Base-by-base conservation (phyloP, 805 yeast genomes). In the Saitoella complicata region DNA sequence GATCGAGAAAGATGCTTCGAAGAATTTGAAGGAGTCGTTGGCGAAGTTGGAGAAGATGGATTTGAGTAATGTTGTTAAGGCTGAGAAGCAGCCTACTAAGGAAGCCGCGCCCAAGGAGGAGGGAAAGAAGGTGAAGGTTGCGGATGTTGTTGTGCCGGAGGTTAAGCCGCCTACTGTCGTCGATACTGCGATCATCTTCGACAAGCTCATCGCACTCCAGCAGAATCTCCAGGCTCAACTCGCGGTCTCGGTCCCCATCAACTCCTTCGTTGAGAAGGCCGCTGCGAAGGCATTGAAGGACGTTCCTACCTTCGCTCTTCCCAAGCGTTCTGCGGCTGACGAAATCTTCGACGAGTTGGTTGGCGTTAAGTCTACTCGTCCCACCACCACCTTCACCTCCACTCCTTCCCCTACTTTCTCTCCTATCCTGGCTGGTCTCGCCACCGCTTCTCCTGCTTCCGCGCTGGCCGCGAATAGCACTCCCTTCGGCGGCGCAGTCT, bases 21-120 rank as follows among this genome's bases (percentile, higher is more conserved):
- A 62, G 12, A 59, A 64, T 13, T 68, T 87, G 46, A 67, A 81
- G 5, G 63, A 72, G 32, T 78, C 66, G 56, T 61, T 87, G 50
- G 66, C 71, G 42, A 61, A 69, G 33, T 71, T 71, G 50, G 71
- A 73, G 49, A 78, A 74, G 54, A 66, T 86, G 51, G 95, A 87
- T 58, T 66, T 86, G 48, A 71, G 84, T 38, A 74, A 80, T 59
- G 75, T 86, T 49, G 56, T 58, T 39, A 41, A 48, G 31, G 52
- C 53, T 30, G 46, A 50, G 48, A 46, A 51, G 32, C 57, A 53
- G 35, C 62, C 68, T 29, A 57, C 53, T 46, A 57, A 55, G 39
- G 45, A 54, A 40, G 51, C 49, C 7, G 49, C 43, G 1, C 42
- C 49, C 29, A 46, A 50, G 21, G 47, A 54, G 34, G 48, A 49